Conservation (phyloP, 306 rosid genomes). For the Begonia fuchsioides region DNA sequence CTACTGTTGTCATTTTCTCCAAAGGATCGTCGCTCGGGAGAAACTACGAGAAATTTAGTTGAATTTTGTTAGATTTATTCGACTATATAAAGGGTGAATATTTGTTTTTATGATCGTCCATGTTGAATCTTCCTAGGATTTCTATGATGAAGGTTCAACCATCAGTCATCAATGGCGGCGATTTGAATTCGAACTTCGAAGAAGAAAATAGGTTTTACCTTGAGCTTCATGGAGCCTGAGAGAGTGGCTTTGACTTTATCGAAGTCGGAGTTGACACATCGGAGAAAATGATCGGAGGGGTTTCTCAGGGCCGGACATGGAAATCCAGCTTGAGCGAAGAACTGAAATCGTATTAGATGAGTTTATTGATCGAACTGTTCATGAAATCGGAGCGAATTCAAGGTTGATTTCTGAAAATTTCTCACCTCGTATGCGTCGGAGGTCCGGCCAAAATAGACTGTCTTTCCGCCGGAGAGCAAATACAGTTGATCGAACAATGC, state of each 20-base stretch:
- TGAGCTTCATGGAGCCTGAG: conserved; percentile 82
- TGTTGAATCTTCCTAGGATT: no score
- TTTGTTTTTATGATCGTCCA: no score
- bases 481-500: conserved; percentile 81
- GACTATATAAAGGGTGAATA: neutral
- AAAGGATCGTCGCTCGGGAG: conserved; percentile 79
- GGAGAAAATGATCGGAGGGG: conserved; percentile 93
- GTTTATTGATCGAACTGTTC: neutral
- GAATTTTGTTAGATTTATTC: neutral
- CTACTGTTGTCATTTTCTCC: conserved; percentile 67
- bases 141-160: no score
- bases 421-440: conserved; percentile 86
- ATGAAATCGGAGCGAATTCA: neutral
- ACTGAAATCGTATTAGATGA: conserved; percentile 25
- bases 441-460: conserved; percentile 87
- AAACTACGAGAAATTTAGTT: conserved; percentile 23
- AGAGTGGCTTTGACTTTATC: conserved; percentile 84
- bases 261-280: conserved; percentile 87
- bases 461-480: conserved; percentile 89
- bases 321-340: conserved; percentile 93
- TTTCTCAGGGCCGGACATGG: conserved; percentile 98
- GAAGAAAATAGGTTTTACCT: conserved; percentile 29
- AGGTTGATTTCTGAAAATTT: neutral
- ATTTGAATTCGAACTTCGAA: no score
- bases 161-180: no score